phyloP scores from a whole-genome alignment of 805 yeast species.

The Sugiyamaella chiloensis region DNA sequence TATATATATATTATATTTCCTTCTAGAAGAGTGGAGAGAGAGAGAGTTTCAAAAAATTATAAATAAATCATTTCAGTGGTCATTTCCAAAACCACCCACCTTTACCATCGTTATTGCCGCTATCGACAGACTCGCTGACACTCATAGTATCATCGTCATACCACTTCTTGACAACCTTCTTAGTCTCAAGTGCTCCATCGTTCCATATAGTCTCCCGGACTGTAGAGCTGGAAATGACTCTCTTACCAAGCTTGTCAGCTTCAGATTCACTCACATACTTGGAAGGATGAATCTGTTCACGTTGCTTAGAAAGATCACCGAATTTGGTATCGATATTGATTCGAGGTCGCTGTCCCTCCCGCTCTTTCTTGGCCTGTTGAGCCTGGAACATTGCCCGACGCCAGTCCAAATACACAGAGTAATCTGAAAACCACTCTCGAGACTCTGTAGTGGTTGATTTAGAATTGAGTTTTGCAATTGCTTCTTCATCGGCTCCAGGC shows the following conservation, averaged over 20 bases:
- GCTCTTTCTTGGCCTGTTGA: constrained; percentile 12
- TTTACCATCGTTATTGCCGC: constrained; percentile 19
- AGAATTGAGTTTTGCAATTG: background rate
- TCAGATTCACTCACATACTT: constrained; percentile 23
- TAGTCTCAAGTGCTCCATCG: constrained; percentile 31
- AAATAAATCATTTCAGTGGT: no score
- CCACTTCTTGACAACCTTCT: constrained; percentile 30
- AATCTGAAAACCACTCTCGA: constrained; percentile 54
- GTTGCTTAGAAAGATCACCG: background rate
- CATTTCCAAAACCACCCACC: constrained; percentile 34
- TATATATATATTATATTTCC: no score
- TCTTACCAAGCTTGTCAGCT: constrained; percentile 31
- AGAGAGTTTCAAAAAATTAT: no score
- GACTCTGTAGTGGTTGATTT: constrained; percentile 26
- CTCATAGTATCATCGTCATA: constrained; percentile 33
- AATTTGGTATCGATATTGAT: background rate
- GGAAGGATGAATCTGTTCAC: background rate
- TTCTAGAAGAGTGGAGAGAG: no score
- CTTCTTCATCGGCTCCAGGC: constrained; percentile 43
- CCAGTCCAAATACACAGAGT: constrained; percentile 67
- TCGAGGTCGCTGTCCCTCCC: constrained; percentile 4
- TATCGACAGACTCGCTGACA: constrained; percentile 24
- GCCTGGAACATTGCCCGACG: constrained; percentile 44
- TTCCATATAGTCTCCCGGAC: constrained; percentile 28
- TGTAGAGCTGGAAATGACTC: constrained; percentile 26